phyloP scores from a whole-genome alignment of 2,329 filamentous ascomycete species.

The Hypoxylon sp. region DNA sequence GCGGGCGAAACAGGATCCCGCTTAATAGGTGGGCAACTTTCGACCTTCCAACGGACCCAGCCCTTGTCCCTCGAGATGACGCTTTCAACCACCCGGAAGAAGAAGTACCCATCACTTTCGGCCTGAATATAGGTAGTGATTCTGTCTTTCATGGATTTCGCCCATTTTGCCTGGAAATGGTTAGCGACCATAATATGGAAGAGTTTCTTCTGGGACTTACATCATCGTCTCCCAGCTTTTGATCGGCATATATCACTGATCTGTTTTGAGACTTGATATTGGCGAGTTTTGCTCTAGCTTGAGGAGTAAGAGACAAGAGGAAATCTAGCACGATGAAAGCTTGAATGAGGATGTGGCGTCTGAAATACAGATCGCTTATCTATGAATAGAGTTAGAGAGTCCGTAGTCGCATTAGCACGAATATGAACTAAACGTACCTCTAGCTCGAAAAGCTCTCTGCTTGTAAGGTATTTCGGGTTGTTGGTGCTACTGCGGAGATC shows the following conservation, averaged over 20 bases:
- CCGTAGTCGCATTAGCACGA: not conserved
- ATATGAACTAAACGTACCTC: slow-evolving; percentile 71
- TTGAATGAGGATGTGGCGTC: slow-evolving; percentile 94
- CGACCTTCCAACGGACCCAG: slow-evolving; percentile 98
- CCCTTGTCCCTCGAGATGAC: slow-evolving; percentile 97
- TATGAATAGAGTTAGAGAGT: slow-evolving; percentile 57
- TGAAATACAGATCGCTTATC: slow-evolving; percentile 94
- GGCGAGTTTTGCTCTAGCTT: slow-evolving; percentile 83
- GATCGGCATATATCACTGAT: slow-evolving; percentile 85
- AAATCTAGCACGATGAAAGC: slow-evolving; percentile 96
- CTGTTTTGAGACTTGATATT: slow-evolving; percentile 80
- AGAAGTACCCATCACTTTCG: slow-evolving; percentile 89
- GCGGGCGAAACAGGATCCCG: slow-evolving; percentile 77
- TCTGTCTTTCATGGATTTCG: slow-evolving; percentile 78
- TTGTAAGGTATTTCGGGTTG: slow-evolving; percentile 99
- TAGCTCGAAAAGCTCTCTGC: slow-evolving; percentile 92
- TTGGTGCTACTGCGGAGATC: slow-evolving; percentile 80
- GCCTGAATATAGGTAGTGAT: slow-evolving; percentile 89
- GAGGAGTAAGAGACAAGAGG: slow-evolving; percentile 87
- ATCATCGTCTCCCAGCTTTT: slow-evolving; percentile 85
- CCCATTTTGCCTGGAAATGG: slow-evolving; percentile 81
- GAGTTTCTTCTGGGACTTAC: slow-evolving; percentile 64
- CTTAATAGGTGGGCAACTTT: slow-evolving; percentile 91
- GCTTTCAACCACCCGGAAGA: slow-evolving; percentile 96
- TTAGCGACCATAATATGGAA: slow-evolving; percentile 38